Percentiles rank a stretch among this genome's conserved stretches.
These are phyloP conservation scores for Phytophthora citrophthora DNA, from an alignment of 352 stramenopile species.

Conservation along the genomic window DNA sequence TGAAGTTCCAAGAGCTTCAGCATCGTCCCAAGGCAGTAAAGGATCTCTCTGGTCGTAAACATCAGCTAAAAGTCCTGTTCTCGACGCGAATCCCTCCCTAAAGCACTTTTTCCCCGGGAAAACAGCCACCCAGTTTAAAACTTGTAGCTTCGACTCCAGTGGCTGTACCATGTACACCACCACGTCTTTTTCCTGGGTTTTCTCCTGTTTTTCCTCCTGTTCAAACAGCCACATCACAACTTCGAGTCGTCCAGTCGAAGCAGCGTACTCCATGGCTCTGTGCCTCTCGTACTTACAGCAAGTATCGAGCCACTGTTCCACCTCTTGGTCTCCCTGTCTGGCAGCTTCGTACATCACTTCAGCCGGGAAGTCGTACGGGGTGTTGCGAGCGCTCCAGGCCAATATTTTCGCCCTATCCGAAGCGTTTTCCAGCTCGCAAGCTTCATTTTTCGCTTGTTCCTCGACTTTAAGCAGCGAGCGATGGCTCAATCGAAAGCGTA, in stretches of 20 bases:
- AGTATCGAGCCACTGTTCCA: constrained; percentile 49
- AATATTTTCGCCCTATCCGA: constrained; percentile 17
- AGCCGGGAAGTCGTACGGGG: constrained; percentile 38
- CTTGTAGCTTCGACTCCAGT: constrained; percentile 28
- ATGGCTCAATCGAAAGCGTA: constrained; percentile 37
- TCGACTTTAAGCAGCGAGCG: constrained; percentile 10
- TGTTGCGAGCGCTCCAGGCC: constrained; percentile 43
- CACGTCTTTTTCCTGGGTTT: constrained; percentile 1
- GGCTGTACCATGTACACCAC: constrained; percentile 43
- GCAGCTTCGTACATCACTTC: constrained; percentile 52
- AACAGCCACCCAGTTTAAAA: constrained; percentile 47
- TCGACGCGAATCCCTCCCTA: constrained; percentile 42
- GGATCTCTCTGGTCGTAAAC: constrained; percentile 45
- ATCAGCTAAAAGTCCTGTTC: constrained; percentile 30
- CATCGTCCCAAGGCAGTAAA: constrained; percentile 31
- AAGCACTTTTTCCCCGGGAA: constrained; percentile 35
- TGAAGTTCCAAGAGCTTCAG: constrained; percentile 2
- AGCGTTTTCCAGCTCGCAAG: not conserved
- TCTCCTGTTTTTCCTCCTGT: constrained; percentile 18
- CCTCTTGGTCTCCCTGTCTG: constrained; percentile 37
- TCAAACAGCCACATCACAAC: constrained; percentile 45
- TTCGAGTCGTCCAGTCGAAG: constrained; percentile 33
- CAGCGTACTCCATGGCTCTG: constrained; percentile 52
- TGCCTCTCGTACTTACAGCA: constrained; percentile 46
- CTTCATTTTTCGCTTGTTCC: constrained; percentile 3